These are phyloP conservation scores for Aspergillus sp. DNA, from an alignment of 2,329 filamentous ascomycete genomes.

Conservation along the genomic window DNA sequence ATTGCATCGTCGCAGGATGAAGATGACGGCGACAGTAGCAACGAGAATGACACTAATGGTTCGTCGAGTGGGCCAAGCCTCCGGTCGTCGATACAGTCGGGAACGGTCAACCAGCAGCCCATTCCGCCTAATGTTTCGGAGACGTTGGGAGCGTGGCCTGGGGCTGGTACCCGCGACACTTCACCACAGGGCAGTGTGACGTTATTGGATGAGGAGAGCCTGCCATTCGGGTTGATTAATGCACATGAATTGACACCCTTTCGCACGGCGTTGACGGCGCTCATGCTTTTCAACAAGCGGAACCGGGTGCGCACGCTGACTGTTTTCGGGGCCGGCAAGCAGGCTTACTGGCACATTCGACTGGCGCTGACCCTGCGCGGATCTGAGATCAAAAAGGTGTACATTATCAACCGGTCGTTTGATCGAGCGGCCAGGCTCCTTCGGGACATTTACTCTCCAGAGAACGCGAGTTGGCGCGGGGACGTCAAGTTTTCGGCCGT, in stretches of 20 bases:
- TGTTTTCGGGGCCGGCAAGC: slow-evolving; percentile 80
- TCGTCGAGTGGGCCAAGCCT: slow-evolving; percentile 14
- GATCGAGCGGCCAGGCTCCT: slow-evolving; percentile 43
- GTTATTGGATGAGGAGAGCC: slow-evolving; percentile 51
- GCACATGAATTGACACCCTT: slow-evolving; percentile 64
- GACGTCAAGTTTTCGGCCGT: slow-evolving; percentile 62
- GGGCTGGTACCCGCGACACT: slow-evolving; percentile 33
- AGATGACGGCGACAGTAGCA: slow-evolving; percentile 16
- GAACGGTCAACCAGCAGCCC: slow-evolving; percentile 24
- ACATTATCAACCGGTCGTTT: slow-evolving; percentile 68
- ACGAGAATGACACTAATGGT: slow-evolving; percentile 18
- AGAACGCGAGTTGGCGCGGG: slow-evolving; percentile 55
- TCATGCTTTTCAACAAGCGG: slow-evolving; percentile 59
- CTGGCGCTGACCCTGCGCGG: slow-evolving; percentile 65
- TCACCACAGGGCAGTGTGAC: slow-evolving; percentile 53
- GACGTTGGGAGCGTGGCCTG: slow-evolving; percentile 29
- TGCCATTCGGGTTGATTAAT: slow-evolving; percentile 58
- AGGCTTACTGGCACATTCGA: slow-evolving; percentile 92
- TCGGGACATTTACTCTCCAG: slow-evolving; percentile 48
- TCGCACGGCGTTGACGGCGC: slow-evolving; percentile 56
- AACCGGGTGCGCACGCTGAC: slow-evolving; percentile 65
- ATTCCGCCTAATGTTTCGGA: slow-evolving; percentile 19
- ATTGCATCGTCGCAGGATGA: slow-evolving; percentile 27
- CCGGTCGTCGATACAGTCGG: slow-evolving; percentile 20
- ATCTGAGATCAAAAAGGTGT: slow-evolving; percentile 65